Base-by-base conservation (phyloP, 371 early-diverging fungal genomes). In the Zopfochytrium polystomum region DNA sequence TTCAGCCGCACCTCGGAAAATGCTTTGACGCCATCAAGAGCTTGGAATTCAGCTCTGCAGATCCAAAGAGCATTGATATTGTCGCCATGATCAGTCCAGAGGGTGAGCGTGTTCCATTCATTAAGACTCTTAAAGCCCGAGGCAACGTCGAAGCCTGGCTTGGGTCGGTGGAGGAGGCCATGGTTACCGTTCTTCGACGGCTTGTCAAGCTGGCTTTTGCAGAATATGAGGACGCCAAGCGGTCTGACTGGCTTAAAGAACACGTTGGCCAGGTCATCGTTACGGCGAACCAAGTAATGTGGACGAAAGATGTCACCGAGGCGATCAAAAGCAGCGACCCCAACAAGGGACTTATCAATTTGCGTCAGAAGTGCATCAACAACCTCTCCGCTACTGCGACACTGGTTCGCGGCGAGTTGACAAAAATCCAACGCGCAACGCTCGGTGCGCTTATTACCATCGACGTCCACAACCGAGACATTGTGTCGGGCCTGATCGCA, bases 131-230 rank as follows among this genome's bases (percentile, higher is more conserved):
- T 48, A 79, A 81, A 48, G 82, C 82, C 20, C 63, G 80, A 30
- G 82, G 82, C 9, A 79, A 79, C 55, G 82, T 81, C 13, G 82
- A 81, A 51, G 73, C 69, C 3, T 81, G 82, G 82, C 75, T 81
- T n/a, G 75, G 78, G 15, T 71, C 65, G 34, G 80, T 79, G 2
- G 80, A 79, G 66, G 82, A 81, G 57, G 80, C 68, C 13, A 79
- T 79, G 80, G 70, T 76, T 27, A 63, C 68, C 1, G 72, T 78
- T n/a, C 59, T 81, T 20, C 56, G 73, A 11, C 49, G 73, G 11
- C 58, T 77, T 4, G 65, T 81, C 43, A 79, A 79, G 56, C 48
- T 58, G 9, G 74, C 80, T 9, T 50, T 81, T 18, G 70, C 68
- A 11, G 80, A 78, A 22, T 81, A 66, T 66, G 78, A 77, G 43